Evolutionary conservation across 78 protist species (phyloP), one percentile per base, ranked within the genome.

Genomic region (Dictyostelium citrinum): DNA sequence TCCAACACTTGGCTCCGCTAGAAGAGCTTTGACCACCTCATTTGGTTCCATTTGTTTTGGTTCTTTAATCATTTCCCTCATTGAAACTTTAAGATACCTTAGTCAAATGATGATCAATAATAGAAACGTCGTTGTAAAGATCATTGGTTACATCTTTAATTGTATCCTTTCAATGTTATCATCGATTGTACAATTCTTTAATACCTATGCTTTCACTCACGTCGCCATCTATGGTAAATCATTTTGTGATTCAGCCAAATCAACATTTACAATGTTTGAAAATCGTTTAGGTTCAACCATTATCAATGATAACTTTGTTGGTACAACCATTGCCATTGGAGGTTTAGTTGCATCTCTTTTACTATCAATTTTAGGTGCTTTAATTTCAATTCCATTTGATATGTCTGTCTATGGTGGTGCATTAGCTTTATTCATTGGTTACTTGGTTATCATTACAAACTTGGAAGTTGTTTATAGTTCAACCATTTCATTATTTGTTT

Each of bases 21-120:
- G 45, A 51, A 81, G 98, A 22, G 96, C 98, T 20, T 2, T 35
- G 2, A 90, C 97, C 0, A 95, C 90, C 6, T 88, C 96, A 8
- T 85, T 97, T 27, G 98, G 98, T 6, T 61, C 97, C 8, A 94
- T 97, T 58, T 96, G 98, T 81, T 85, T 97, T 20, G 97, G 98
- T 49, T 33, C 95, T 33, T 76, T 97, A 31, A 22, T 97, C 55
- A 90, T 96, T 11, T 79, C 97, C 16, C 5, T 85, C 33, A 20
- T 97, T 8, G 22, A 71, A 84, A 95, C 97, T 3, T 14, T 83
- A 22, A 76, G 95, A 22, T 72, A 75, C n/a, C 20, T 88, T 12
- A 81, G 90, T n/a, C 35, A 84, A 11, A 24, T 33, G 20, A 11
- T 79, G 83, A 20, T n/a, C 45, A 33, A 29, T 41, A 67, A 33